phyloP scores from a whole-genome alignment of 306 rosid species.

The Ochetophila trinervis region DNA sequence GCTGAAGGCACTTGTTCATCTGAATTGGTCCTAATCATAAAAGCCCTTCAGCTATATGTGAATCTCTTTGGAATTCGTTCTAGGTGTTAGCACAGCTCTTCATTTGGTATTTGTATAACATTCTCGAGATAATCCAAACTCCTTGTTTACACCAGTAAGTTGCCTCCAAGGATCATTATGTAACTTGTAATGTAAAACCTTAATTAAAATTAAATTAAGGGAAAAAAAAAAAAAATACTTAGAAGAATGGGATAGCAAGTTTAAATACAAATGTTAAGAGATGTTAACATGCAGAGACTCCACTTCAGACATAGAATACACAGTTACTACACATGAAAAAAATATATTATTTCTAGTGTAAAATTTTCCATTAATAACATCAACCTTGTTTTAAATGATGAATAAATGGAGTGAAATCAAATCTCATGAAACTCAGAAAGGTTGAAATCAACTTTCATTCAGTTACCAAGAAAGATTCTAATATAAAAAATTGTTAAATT shows the following conservation, averaged over 20 bases:
- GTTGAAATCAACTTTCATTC: background rate
- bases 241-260: slow-evolving; percentile 17
- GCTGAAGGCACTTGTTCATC: no score
- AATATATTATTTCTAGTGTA: no score
- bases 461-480: background rate
- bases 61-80: slow-evolving; percentile 7
- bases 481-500: background rate
- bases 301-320: no score
- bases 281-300: background rate
- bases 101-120: slow-evolving; percentile 47
- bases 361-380: no score
- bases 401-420: no score
- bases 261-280: background rate
- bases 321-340: no score
- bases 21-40: no score
- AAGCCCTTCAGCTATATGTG: background rate
- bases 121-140: slow-evolving; percentile 62
- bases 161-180: slow-evolving; percentile 87
- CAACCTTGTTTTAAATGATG: no score
- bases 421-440: background rate
- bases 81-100: slow-evolving; percentile 17
- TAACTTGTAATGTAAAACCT: slow-evolving; percentile 86
- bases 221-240: slow-evolving; percentile 12
- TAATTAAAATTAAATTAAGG: background rate
- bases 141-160: slow-evolving; percentile 38